Conservation (phyloP, 2,329 filamentous ascomycete species). For the Ophiostoma ips region DNA sequence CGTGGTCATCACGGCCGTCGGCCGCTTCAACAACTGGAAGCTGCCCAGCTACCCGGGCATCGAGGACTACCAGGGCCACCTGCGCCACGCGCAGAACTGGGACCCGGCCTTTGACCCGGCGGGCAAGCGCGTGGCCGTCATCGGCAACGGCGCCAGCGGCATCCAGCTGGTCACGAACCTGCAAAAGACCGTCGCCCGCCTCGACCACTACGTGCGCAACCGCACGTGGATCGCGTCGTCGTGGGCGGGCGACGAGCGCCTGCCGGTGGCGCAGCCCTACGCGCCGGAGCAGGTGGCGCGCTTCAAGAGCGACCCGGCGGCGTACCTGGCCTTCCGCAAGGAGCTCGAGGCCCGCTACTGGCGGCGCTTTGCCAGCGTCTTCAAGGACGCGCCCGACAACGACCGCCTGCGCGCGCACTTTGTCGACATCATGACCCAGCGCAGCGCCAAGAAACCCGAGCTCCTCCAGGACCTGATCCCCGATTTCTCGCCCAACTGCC, state of each 20-base stretch:
- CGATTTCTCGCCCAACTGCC: slow-evolving; percentile 49
- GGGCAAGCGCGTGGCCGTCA: slow-evolving; percentile 35
- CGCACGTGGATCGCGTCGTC: slow-evolving; percentile 54
- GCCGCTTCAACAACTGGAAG: slow-evolving; percentile 41
- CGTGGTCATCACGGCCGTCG: slow-evolving; percentile 48
- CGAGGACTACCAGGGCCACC: slow-evolving; percentile 33
- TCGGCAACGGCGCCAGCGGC: slow-evolving; percentile 41
- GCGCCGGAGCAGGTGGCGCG: slow-evolving; percentile 36
- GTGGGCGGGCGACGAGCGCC: slow-evolving; percentile 41
- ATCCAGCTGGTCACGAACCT: slow-evolving; percentile 36
- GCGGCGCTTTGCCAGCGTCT: slow-evolving; percentile 38
- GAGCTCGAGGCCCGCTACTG: slow-evolving; percentile 48
- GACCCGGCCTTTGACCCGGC: slow-evolving; percentile 32
- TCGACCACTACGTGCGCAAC: slow-evolving; percentile 53
- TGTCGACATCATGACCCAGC: slow-evolving; percentile 36
- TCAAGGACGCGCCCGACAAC: slow-evolving; percentile 39
- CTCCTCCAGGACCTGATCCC: slow-evolving; percentile 43
- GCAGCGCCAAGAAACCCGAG: slow-evolving; percentile 39
- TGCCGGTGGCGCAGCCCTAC: slow-evolving; percentile 41
- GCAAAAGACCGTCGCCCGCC: slow-evolving; percentile 30
- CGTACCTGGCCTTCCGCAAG: slow-evolving; percentile 47
- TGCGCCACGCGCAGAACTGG: slow-evolving; percentile 45
- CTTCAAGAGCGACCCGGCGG: slow-evolving; percentile 44
- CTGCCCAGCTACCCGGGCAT: slow-evolving; percentile 39
- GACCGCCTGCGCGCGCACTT: slow-evolving; percentile 32